Evolutionary conservation across 129 eudicot genomes (phyloP), one percentile per base, ranked within the genome.

Genomic region (Apium graveolens): DNA sequence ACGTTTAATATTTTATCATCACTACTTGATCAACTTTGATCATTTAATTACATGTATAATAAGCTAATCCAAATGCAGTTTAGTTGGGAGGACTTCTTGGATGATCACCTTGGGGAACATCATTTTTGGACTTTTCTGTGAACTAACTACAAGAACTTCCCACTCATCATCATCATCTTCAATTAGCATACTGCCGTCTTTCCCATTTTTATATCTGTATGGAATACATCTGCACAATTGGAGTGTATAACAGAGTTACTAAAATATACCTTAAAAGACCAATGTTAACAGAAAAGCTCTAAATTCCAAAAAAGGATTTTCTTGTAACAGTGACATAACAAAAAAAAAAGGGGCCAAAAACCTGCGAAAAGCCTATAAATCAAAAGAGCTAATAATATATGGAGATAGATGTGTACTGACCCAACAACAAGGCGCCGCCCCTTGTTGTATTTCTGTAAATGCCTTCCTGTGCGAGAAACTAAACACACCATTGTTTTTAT

Each of bases 21-120:
- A 29, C 10, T 48, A 45, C 27, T 46, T 31, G 2, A 26, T 42
- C 42, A 72, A 5, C 49, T 0, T 38, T 7, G 38, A n/a, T n/a
- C n/a, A n/a, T n/a, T 31, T 5, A 32, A 12, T n/a, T 68, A 5
- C 31, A 26, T 60, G 17, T 4, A 60, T 24, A 9, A 11, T n/a
- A 24, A 9, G 17, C 68, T n/a, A 60, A n/a, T 57, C 17, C 6
- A 60, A 26, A 2, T 27, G 68, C 34, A 60, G 31, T 60, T 60
- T 6, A n/a, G 3, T 11, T 10, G 0, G 27, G n/a, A n/a, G 34
- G 68, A 9, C n/a, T n/a, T n/a, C n/a, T n/a, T n/a, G n/a, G n/a
- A n/a, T n/a, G n/a, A 41, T 26, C 74, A 90, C 97, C 97, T 92
- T 92, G 34, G 97, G 97, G 83, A 92, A 92, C 92, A 92, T 83